Evolutionary conservation across 306 rosid species (phyloP), one percentile per base, ranked within the genome.

Genomic region (Comarum palustre): DNA sequence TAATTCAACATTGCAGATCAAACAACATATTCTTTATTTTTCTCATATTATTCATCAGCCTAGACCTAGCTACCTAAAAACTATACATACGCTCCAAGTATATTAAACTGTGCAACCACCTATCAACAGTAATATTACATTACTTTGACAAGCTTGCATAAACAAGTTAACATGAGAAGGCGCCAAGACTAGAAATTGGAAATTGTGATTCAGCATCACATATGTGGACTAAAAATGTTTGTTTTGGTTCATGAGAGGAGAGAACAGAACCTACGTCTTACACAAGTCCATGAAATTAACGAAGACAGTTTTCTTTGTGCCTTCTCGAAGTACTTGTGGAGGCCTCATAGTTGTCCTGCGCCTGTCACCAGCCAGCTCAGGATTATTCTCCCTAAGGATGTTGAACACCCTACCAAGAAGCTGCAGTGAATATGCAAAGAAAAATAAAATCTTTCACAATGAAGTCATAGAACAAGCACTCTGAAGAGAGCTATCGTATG

Each of bases 281-380:
- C 97, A 93, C 3, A 90, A 85, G 75, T 93, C 97, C 97, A 93
- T 93, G 82, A 93, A 93, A 74, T 93, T 93, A 79, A 90, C 97
- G 66, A 93, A 93, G 31, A 93, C 98, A 10, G 98, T 93, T 84
- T 93, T 93, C 89, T 93, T 93, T 47, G 98, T 90, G 84, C 98
- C 98, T 72, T 93, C 98, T 74, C 98, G 97, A 79, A 93, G 98
- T 78, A 93, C 97, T 86, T 93, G 96, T 38, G 97, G 98, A 76
- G 98, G 98, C 85, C 98, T 89, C 93, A 93, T 90, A 64, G 89
- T 96, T 41, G 97, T 90, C 75, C 98, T 84, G 45, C 92, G 89
- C 76, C 93, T 81, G 48, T 89, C 96, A 22, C 98, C 97, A 36
- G 98, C 96, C 74, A 93, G 93, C 71, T 93, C 98, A 1, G 98